Evolutionary conservation across 495 filamentous ascomycete species (phyloP), one percentile per base, ranked within the genome.

Genomic region (Durotheca rogersii): DNA sequence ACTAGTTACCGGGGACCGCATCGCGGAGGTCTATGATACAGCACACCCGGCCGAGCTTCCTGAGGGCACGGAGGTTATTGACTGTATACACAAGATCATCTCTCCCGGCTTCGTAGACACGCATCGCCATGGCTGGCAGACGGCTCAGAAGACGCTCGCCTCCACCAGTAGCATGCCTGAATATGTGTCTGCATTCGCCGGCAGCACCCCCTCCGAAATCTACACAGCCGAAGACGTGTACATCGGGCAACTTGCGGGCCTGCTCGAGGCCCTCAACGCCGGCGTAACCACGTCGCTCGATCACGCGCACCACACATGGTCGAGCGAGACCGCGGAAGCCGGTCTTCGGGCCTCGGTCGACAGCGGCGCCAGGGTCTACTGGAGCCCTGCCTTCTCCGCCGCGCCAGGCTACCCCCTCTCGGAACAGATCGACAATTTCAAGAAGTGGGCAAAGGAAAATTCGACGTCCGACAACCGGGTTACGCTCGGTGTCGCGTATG

Each of bases 81-180:
- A 82, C 54, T 78, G 72, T 37, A 76, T 68, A 0, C 66, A 70
- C 51, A 81, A 80, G 60, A 80, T 83, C 23, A 64, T 83, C 20
- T 72, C 72, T 0, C 80, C 81, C 1, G 81, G 81, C 0, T 83
- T 83, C 59, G 62, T 83, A 31, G 78, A 82, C 50, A 83, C 81
- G 0, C 81, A 83, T 51, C 73, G 77, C 18, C 80, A 83, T 66
- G 62, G 79, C 6, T 84, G 77, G 78, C 78, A 83, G 61, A 79
- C 80, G 1, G 71, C 67, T 38, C 52, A 78, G 11, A 77, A 69
- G 34, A 69, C 67, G 0, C 38, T 67, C 2, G 53, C 43, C 11
- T 45, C 65, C 1, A 66, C 68, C 21, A 53, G 58, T 3, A 64
- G 51, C 23, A 21, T 71, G 37, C 23, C 62, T 1, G 61, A 62